Conservation (phyloP, 495 filamentous ascomycete genomes). For the Apodospora peruviana region DNA sequence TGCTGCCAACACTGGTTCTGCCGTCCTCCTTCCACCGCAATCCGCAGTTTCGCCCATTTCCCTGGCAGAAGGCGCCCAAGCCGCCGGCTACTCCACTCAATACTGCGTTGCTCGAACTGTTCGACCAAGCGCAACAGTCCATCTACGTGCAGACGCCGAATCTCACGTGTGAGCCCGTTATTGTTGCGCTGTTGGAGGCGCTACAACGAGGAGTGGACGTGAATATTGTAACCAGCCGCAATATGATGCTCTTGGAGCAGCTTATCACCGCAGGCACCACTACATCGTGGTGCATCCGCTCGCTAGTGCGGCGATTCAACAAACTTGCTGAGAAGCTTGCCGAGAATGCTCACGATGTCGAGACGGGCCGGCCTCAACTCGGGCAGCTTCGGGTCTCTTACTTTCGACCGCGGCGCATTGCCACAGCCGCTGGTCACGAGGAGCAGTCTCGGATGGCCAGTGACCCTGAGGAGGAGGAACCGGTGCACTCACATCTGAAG, state of each 20-base stretch:
- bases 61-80: conserved; percentile 35
- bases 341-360: conserved; percentile 11
- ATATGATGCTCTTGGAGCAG: conserved; percentile 71
- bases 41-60: conserved; percentile 44
- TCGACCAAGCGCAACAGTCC: conserved; percentile 42
- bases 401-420: conserved; percentile 27
- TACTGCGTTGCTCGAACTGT: conserved; percentile 48
- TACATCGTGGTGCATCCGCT: conserved; percentile 52
- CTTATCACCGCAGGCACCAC: conserved; percentile 63
- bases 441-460: conserved; percentile 1
- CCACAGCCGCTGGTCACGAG: background rate
- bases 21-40: conserved; percentile 65
- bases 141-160: conserved; percentile 71
- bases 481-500: conserved; percentile 67
- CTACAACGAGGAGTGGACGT: conserved; percentile 57
- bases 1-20: conserved; percentile 51
- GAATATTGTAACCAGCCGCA: conserved; percentile 54
- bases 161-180: conserved; percentile 53
- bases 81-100: conserved; percentile 65
- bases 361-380: conserved; percentile 23
- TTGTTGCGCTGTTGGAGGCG: conserved; percentile 48
- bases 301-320: conserved; percentile 43
- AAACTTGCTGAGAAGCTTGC: conserved; percentile 13
- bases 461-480: conserved; percentile 33
- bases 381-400: conserved; percentile 45